Evolutionary conservation across 2,329 filamentous ascomycete species (phyloP).

Genomic region (Penicillium sp.): DNA sequence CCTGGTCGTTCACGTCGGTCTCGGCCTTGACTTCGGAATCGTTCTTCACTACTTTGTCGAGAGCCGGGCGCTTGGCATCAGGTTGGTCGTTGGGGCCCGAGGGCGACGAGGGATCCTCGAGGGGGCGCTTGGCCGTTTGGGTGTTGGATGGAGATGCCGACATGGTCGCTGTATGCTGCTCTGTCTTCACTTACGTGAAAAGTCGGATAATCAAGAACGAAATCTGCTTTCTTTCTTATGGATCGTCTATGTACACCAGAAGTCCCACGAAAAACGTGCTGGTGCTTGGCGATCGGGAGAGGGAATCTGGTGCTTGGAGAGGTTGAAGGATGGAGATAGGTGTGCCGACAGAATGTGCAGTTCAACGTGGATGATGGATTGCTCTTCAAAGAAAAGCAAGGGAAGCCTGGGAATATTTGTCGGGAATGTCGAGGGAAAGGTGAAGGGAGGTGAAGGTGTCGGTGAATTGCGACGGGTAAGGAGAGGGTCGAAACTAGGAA

Average conservation of each 20-base stretch:
- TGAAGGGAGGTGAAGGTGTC: constrained; percentile 11
- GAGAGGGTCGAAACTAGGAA: constrained; percentile 13
- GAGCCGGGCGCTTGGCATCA: constrained; percentile 90
- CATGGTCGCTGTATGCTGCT: constrained; percentile 54
- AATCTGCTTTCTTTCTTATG: constrained; percentile 54
- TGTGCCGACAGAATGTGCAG: constrained; percentile 27
- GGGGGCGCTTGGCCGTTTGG: constrained; percentile 70
- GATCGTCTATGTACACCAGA: constrained; percentile 73
- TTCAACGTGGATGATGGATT: constrained; percentile 18
- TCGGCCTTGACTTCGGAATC: constrained; percentile 41
- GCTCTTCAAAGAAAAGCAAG: constrained; percentile 13
- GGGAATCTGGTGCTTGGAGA: constrained; percentile 38
- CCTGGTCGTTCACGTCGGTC: constrained; percentile 26
- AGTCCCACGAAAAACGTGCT: constrained; percentile 91
- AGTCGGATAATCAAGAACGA: constrained; percentile 42
- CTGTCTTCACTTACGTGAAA: constrained; percentile 42
- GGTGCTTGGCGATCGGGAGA: constrained; percentile 56
- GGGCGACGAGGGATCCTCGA: constrained; percentile 95
- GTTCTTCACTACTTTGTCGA: constrained; percentile 82
- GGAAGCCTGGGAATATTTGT: constrained; percentile 13
- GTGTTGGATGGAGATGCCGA: constrained; percentile 59
- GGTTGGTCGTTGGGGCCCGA: constrained; percentile 88
- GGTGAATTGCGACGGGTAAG: constrained; percentile 19
- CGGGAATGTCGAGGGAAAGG: constrained; percentile 10
- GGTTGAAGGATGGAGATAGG: constrained; percentile 30